These are phyloP conservation scores for Dryas alaskensis DNA, from an alignment of 306 rosid species.

Conservation along the genomic window DNA sequence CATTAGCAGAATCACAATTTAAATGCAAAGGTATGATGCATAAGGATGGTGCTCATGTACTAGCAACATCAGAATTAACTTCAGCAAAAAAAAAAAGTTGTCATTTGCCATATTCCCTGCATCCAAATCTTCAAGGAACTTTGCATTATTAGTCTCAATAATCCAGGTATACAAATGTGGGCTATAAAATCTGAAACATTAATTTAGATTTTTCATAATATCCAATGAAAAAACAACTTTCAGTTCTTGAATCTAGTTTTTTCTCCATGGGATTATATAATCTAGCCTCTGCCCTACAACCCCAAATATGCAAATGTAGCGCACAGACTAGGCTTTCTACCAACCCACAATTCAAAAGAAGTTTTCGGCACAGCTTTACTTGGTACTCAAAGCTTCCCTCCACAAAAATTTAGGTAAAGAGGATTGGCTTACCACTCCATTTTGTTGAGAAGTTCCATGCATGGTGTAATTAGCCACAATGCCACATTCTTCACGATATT, in stretches of 20 bases:
- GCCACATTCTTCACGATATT: background rate
- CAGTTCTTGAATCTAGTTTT: too few species aligned
- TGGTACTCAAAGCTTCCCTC: background rate
- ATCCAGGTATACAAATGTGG: conserved; percentile 1
- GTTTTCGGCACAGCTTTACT: background rate
- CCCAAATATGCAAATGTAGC: background rate
- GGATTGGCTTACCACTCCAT: background rate
- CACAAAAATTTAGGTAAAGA: too few species aligned
- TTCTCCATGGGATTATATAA: too few species aligned
- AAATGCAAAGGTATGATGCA: too few species aligned
- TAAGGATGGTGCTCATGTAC: too few species aligned
- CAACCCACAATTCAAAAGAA: background rate
- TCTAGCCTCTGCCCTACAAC: background rate
- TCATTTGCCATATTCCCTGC: too few species aligned
- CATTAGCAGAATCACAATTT: too few species aligned
- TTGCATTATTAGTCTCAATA: conserved; percentile 14
- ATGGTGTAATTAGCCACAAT: background rate
- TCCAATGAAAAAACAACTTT: too few species aligned
- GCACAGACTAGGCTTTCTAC: background rate
- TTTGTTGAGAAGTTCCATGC: background rate
- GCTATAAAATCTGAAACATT: background rate
- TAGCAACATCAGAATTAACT: too few species aligned
- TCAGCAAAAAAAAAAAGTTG: too few species aligned
- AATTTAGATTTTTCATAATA: too few species aligned
- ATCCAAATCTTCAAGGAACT: background rate